Evolutionary conservation across 1,139 yeast species (phyloP), one percentile per base, ranked within the genome.

Genomic region (Yamadazyma sp.): DNA sequence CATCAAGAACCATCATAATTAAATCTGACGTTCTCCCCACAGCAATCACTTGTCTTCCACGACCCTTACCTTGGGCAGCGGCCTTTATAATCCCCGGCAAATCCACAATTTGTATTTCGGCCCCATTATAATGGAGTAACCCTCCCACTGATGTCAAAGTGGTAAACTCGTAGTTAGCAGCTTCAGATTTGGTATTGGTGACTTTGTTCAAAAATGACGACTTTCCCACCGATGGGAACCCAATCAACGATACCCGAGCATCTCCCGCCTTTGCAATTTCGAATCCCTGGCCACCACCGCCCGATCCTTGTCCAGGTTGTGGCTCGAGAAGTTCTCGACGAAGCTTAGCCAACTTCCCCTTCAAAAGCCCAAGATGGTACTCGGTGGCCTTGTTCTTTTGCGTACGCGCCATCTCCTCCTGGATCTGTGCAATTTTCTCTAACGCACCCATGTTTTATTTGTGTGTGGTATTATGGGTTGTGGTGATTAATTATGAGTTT

Each of bases 351-450:
- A 92, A 75, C 61, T 92, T 92, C 42, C 97, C 98, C 64, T 92
- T 89, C 41, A 92, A 70, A 27, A 90, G 77, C 48, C 98, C 97
- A 54, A 92, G 75, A 60, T 92, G 98, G 61, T 90, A 90, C 66
- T 92, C 97, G 1, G 98, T 92, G 48, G 98, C 98, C 67, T 92
- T 92, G 59, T 92, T 92, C 71, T 92, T 92, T 59, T 92, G 98
- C 24, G 98, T 92, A 46, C 97, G 75, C 29, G 96, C 80, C 71
- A 92, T 79, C 62, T 92, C 98, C 62, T 84, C 94, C 64, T 88
- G 95, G 66, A 92, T 89, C 64, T 82, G 88, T 45, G 82, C 82
- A 53, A 90, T 90, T 59, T 88, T 89, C 51, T 89, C 97, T 13
- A 60, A 43, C 11, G 57, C 57, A 16, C 68, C 68, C 68, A 62